phyloP scores from a whole-genome alignment of 2,329 filamentous ascomycete species.

The Ophiognomonia clavigignenti-juglandacearum region DNA sequence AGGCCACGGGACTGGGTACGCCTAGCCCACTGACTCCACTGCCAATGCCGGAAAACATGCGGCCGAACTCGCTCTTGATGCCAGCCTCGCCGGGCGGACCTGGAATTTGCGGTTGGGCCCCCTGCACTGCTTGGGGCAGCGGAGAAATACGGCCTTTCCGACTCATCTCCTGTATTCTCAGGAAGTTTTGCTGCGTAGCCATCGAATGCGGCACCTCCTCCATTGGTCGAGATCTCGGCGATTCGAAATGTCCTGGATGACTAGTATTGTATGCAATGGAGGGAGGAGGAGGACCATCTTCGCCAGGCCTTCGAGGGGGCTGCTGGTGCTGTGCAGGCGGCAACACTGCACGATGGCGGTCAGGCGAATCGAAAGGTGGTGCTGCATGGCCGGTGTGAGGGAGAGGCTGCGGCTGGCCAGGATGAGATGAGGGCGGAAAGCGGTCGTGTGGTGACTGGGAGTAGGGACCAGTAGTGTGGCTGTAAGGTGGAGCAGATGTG shows the following conservation, averaged over 20 bases:
- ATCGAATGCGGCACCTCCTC: constrained; percentile 55
- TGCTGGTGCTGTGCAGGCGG: constrained; percentile 29
- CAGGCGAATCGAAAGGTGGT: constrained; percentile 44
- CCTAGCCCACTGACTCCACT: constrained; percentile 48
- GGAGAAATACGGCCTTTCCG: constrained; percentile 81
- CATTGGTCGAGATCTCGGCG: constrained; percentile 34
- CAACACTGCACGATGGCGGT: constrained; percentile 40
- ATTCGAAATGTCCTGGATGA: constrained; percentile 37
- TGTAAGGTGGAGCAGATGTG: constrained; percentile 34
- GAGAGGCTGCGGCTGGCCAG: constrained; percentile 28
- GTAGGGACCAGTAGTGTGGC: constrained; percentile 31
- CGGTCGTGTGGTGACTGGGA: constrained; percentile 33
- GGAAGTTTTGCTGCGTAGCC: constrained; percentile 57
- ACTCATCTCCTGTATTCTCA: constrained; percentile 78
- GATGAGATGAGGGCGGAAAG: constrained; percentile 29
- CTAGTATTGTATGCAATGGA: constrained; percentile 44
- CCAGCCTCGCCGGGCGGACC: constrained; percentile 78
- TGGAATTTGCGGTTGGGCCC: constrained; percentile 75
- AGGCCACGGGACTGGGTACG: constrained; percentile 45
- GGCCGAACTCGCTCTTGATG: constrained; percentile 91
- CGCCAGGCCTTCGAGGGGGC: constrained; percentile 34
- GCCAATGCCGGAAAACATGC: constrained; percentile 91
- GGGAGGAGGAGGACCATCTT: constrained; percentile 46
- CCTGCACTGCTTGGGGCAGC: constrained; percentile 88
- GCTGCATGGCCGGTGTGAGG: constrained; percentile 27